phyloP scores from a whole-genome alignment of 345 rosid genomes.

The Melaleuca quinquenervia region DNA sequence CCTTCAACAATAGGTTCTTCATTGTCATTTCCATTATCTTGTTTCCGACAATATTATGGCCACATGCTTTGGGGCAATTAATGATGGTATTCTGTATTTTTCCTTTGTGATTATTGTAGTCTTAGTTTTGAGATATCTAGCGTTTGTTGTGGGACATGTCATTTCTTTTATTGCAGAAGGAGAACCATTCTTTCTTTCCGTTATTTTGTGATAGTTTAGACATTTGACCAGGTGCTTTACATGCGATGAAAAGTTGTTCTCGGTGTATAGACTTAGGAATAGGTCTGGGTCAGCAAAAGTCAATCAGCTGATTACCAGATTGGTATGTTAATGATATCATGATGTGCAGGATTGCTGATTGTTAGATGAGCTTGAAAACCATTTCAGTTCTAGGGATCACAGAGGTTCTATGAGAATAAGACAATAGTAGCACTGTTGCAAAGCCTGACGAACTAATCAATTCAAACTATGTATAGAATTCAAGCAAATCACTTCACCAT shows the following conservation, averaged over 20 bases:
- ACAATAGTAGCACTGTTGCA: not conserved
- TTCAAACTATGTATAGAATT: not conserved
- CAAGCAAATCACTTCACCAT: not conserved
- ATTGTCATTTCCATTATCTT: constrained; percentile 1
- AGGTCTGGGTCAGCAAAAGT: not conserved
- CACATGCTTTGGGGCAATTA: not conserved
- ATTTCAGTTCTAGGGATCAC: not conserved
- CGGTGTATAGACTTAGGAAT: not conserved
- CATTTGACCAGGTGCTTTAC: not conserved
- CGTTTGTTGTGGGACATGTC: not conserved
- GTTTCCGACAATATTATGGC: not conserved
- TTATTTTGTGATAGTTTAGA: not conserved
- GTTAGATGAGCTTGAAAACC: not conserved
- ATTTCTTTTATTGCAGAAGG: not conserved
- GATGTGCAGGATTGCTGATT: not conserved
- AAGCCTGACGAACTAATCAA: not conserved
- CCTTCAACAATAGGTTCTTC: constrained; percentile 14
- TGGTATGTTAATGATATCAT: not conserved
- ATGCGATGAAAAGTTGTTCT: not conserved
- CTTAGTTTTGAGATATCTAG: not conserved
- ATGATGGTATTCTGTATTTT: not conserved
- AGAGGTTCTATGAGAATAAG: not conserved
- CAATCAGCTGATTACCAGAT: not conserved
- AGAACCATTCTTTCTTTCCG: not conserved
- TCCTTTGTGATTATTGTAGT: not conserved